These are phyloP conservation scores for Rhypophila decipiens DNA, from an alignment of 495 filamentous ascomycete genomes.

Conservation along the genomic window DNA sequence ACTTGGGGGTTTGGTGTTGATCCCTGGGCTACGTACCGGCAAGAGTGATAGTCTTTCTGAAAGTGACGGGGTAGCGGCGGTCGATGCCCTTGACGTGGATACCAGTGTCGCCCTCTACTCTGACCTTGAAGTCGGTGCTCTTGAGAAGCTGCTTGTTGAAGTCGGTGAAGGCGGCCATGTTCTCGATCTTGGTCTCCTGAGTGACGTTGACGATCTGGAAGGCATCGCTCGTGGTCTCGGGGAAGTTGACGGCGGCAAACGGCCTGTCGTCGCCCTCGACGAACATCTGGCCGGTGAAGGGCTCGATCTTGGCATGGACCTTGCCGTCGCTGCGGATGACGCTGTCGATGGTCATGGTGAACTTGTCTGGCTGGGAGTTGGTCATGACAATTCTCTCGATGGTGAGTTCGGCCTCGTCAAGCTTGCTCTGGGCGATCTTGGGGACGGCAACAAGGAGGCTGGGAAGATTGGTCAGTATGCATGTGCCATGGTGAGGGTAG, in stretches of 20 bases:
- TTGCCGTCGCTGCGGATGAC: slow-evolving; percentile 48
- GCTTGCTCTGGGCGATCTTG: slow-evolving; percentile 60
- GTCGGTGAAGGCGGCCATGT: slow-evolving; percentile 52
- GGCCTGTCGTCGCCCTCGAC: slow-evolving; percentile 52
- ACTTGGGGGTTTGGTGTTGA: no score
- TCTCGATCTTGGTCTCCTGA: slow-evolving; percentile 47
- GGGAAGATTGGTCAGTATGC: no score
- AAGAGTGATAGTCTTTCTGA: slow-evolving; percentile 37
- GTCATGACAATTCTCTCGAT: slow-evolving; percentile 53
- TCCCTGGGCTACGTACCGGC: slow-evolving; percentile 15
- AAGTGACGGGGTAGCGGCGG: slow-evolving; percentile 29
- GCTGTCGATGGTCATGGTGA: slow-evolving; percentile 53
- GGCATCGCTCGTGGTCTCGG: slow-evolving; percentile 46
- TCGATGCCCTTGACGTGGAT: slow-evolving; percentile 34
- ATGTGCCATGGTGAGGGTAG: not conserved
- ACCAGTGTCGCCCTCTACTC: slow-evolving; percentile 32
- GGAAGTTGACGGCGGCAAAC: slow-evolving; percentile 46
- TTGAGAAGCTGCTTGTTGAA: slow-evolving; percentile 51
- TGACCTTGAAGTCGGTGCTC: slow-evolving; percentile 31
- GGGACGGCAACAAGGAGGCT: slow-evolving; percentile 71
- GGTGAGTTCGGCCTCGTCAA: slow-evolving; percentile 57
- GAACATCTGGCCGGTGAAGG: slow-evolving; percentile 39
- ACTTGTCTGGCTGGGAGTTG: slow-evolving; percentile 49
- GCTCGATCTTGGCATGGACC: slow-evolving; percentile 37
- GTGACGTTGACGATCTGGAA: slow-evolving; percentile 52